A percentile compares a stretch with the other conserved stretches of the same genome.
Conservation (phyloP, 2,329 filamentous ascomycete genomes). For the Aspergillus udagawae region DNA sequence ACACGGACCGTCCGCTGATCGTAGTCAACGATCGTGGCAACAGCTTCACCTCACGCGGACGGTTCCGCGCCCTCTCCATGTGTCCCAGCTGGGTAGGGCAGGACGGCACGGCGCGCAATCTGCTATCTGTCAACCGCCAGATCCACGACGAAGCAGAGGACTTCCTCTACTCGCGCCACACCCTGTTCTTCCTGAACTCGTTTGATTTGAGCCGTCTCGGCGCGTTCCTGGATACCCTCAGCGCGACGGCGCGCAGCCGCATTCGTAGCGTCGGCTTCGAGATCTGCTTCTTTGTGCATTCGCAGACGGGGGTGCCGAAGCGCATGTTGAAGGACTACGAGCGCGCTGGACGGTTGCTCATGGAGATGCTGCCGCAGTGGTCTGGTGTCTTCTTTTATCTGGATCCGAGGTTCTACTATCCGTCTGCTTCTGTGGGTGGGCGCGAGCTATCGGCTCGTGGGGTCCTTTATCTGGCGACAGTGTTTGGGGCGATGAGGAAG, state of each 20-base stretch:
- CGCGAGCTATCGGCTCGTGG: conserved; percentile 26
- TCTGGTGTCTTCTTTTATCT: conserved; percentile 28
- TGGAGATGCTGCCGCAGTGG: conserved; percentile 24
- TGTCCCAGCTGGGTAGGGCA: conserved; percentile 32
- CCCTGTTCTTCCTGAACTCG: conserved; percentile 34
- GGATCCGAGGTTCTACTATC: conserved; percentile 33
- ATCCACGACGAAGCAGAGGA: conserved; percentile 35
- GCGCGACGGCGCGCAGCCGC: conserved; percentile 24
- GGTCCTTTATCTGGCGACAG: conserved; percentile 27
- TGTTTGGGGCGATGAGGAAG: conserved; percentile 23
- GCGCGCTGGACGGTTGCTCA: conserved; percentile 21
- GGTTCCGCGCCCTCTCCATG: conserved; percentile 30
- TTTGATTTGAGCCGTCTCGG: conserved; percentile 28
- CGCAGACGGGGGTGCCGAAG: conserved; percentile 31
- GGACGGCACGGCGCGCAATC: conserved; percentile 27
- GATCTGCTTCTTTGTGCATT: conserved; percentile 34
- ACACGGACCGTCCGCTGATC: conserved; percentile 30
- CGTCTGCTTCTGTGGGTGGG: conserved; percentile 23
- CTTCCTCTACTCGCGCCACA: conserved; percentile 31
- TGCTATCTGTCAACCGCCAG: conserved; percentile 30
- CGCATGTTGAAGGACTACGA: conserved; percentile 29
- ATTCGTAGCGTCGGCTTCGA: conserved; percentile 36
- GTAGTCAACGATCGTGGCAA: conserved; percentile 31
- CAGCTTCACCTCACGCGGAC: conserved; percentile 27
- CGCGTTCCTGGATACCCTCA: conserved; percentile 31